Evolutionary conservation across 139 green algal species (phyloP).

Genomic region (Zygnema circumcarinatum): DNA sequence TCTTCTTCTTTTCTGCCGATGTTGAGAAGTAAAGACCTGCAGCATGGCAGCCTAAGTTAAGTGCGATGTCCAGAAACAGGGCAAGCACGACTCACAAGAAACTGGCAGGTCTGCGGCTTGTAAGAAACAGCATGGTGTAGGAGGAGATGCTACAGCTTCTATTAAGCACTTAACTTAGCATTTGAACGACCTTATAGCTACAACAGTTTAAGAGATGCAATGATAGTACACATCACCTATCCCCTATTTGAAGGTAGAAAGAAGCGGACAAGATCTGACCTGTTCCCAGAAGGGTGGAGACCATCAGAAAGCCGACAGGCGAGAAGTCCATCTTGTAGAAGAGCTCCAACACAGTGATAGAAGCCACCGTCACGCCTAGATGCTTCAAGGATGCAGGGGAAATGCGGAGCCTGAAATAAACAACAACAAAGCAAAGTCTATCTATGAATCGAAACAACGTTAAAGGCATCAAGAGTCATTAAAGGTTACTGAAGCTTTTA

Average conservation of each 20-base stretch:
- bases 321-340: conserved; percentile 26
- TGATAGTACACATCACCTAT: too few species aligned
- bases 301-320: conserved; percentile 27
- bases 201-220: too few species aligned
- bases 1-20: not conserved
- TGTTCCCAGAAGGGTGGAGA: conserved; percentile 24
- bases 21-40: conserved; percentile 33
- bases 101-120: too few species aligned
- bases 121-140: too few species aligned
- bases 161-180: too few species aligned
- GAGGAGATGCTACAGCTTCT: too few species aligned
- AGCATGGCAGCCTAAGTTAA: too few species aligned
- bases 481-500: not conserved
- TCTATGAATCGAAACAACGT: not conserved
- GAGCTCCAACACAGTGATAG: conserved; percentile 16
- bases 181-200: too few species aligned
- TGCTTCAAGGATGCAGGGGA: conserved; percentile 35
- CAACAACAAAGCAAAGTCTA: conserved; percentile 8
- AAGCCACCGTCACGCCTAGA: conserved; percentile 14
- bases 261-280: too few species aligned
- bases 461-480: not conserved
- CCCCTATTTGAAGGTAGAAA: too few species aligned
- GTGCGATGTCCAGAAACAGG: too few species aligned
- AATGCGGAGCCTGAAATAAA: conserved; percentile 11
- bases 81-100: too few species aligned